These are phyloP conservation scores for Pythium brassicae DNA, from an alignment of 352 stramenopile species.

Conservation along the genomic window DNA sequence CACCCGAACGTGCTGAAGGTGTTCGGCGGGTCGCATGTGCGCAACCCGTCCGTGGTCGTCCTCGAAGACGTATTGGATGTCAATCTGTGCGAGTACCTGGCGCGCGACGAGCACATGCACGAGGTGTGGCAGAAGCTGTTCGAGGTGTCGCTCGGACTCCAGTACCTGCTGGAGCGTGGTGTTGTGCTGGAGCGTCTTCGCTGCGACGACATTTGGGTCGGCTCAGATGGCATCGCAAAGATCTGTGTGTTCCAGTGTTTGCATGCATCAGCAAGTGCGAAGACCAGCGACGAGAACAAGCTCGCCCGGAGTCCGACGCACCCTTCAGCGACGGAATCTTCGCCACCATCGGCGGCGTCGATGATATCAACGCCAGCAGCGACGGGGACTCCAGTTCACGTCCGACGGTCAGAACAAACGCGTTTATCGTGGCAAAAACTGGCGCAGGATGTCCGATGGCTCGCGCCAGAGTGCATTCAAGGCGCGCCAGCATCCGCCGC, in stretches of 20 bases:
- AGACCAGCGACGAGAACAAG: no score
- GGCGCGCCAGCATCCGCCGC: neutral
- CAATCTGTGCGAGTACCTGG: neutral
- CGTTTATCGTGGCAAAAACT: no score
- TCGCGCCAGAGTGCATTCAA: neutral
- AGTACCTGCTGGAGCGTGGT: slow-evolving; percentile 16
- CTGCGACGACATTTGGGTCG: neutral
- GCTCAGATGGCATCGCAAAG: neutral
- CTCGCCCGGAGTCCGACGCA: no score
- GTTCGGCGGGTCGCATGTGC: slow-evolving; percentile 8
- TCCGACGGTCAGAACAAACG: no score
- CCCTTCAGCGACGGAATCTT: no score
- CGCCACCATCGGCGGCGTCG: no score
- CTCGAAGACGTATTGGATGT: neutral
- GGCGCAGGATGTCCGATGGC: neutral
- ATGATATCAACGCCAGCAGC: no score
- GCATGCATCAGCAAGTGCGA: no score
- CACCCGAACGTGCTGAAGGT: slow-evolving; percentile 18
- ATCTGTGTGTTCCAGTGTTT: neutral
- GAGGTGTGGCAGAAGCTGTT: slow-evolving; percentile 5
- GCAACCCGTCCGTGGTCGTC: slow-evolving; percentile 21
- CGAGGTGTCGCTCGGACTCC: slow-evolving; percentile 22
- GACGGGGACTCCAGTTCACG: no score
- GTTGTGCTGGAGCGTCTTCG: neutral
- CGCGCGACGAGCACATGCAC: neutral